Evolutionary conservation across 2,329 filamentous ascomycete species (phyloP), one percentile per base, ranked within the genome.

Genomic region (Aspergillus intermedius): DNA sequence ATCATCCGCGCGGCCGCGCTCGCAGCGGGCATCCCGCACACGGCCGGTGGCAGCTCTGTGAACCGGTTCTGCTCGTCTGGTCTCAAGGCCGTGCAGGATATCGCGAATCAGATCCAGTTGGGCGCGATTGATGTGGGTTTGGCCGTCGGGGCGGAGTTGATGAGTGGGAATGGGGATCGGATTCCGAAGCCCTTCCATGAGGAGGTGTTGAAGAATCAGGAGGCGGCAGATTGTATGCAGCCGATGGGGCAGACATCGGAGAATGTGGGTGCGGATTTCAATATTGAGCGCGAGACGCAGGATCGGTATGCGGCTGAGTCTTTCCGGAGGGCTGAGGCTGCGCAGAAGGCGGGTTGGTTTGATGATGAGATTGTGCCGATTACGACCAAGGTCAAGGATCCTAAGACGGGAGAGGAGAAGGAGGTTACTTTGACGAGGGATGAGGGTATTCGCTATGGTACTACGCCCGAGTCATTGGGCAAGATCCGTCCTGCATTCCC

Each of bases 1-100:
- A 91, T 94, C 70, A 77, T 87, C 63, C 91, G 93, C 60, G 89
- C 91, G 46, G 89, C 93, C 42, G 79, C 87, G 54, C 86, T 97
- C 54, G 88, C 89, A 43, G 93, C 93, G 49, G 93, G 93, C 59
- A 95, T 93, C 77, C 91, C 93, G 58, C 91, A 93, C 75, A 96
- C 91, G 5, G 80, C 88, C 44, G 81, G 83, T 56, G 88, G 87
- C 55, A 91, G 81, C 40, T 84, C 86, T 40, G 79, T 95, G 50
- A 97, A 97, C 78, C 86, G 93, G 53, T 97, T 98, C 83, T 98
- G 93, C 79, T 94, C 89, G 34, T 96, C 91, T 0, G 93, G 93
- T 32, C 84, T 98, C 57, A 94, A 96, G 74, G 91, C 93, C 49
- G 88, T 91, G 4, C 91, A 95, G 71, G 90, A 96, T 65, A 94